Evolutionary conservation across 306 rosid genomes (phyloP).

Genomic region (Lagenaria siceraria): DNA sequence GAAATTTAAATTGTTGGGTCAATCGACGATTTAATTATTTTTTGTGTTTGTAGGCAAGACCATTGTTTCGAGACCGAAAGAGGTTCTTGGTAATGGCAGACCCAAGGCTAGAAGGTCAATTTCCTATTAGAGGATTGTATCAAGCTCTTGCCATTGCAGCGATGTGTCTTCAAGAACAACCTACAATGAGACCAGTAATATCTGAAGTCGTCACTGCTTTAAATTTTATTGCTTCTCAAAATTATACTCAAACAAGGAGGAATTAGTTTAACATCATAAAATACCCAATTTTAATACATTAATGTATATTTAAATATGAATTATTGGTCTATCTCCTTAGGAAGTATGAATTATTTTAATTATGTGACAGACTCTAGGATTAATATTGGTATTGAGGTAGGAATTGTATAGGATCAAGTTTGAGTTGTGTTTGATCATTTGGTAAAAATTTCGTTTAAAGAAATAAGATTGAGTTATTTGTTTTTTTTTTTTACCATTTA

Average conservation of each 20-base stretch:
- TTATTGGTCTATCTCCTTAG: background rate
- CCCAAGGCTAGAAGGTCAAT: conserved; percentile 4
- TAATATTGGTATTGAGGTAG: background rate
- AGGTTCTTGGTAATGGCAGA: conserved; percentile 1
- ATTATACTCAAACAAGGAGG: background rate
- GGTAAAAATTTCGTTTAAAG: too few relatives aligned
- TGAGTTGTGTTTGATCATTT: too few relatives aligned
- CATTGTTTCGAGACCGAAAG: conserved; percentile 4
- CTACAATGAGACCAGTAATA: background rate
- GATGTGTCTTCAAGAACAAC: conserved; percentile 12
- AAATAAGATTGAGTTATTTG: too few relatives aligned
- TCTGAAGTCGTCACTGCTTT: conserved; percentile 7
- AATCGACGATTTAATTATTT: too few relatives aligned
- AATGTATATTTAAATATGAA: background rate
- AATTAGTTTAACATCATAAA: background rate
- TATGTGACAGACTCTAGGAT: background rate
- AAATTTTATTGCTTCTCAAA: conserved; percentile 5
- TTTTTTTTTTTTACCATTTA: too few relatives aligned
- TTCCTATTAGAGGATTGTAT: conserved; percentile 2
- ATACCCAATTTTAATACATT: background rate
- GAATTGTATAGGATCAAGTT: background rate
- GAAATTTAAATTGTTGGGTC: too few relatives aligned
- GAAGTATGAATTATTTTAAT: background rate
- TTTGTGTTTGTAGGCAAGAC: conserved; percentile 7
- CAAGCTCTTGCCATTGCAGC: conserved; percentile 14